These are phyloP conservation scores for Fistulifera pelliculosa DNA, from an alignment of 108 stramenopile species.

Conservation along the genomic window DNA sequence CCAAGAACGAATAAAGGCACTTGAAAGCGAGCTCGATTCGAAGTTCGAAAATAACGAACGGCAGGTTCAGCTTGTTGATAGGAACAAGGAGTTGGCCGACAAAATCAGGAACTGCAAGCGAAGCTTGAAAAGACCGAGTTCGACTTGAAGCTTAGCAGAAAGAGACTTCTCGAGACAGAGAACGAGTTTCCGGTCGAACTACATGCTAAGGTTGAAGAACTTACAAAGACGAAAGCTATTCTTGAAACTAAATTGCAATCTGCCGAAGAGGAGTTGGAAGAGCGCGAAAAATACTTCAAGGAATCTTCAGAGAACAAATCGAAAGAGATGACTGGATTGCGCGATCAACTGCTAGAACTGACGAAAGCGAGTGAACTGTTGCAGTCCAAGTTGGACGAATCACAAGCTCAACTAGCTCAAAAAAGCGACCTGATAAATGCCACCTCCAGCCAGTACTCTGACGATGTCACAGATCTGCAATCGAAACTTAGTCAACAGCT, in stretches of 20 bases:
- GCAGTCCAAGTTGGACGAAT: background rate
- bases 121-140: conserved; percentile 5
- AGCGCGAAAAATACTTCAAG: conserved; percentile 24
- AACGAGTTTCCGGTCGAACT: conserved; percentile 15
- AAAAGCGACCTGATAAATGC: background rate
- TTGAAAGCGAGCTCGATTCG: too few relatives aligned
- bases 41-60: background rate
- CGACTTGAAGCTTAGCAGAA: conserved; percentile 22
- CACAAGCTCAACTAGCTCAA: background rate
- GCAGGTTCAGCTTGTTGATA: background rate
- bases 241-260: conserved; percentile 6
- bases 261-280: conserved; percentile 23
- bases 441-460: background rate
- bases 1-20: too few relatives aligned
- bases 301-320: background rate
- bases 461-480: conserved; percentile 16
- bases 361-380: background rate
- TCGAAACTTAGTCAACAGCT: conserved; percentile 20
- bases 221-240: conserved; percentile 7
- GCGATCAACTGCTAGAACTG: background rate
- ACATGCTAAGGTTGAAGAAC: conserved; percentile 10
- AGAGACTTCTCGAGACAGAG: conserved; percentile 22
- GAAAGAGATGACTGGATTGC: background rate
- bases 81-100: too few relatives aligned
- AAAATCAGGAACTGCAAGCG: conserved; percentile 10